Percentiles rank a stretch among this genome's conserved stretches.
Evolutionary conservation across 306 rosid species (phyloP).

Genomic region (Inga oerstediana): DNA sequence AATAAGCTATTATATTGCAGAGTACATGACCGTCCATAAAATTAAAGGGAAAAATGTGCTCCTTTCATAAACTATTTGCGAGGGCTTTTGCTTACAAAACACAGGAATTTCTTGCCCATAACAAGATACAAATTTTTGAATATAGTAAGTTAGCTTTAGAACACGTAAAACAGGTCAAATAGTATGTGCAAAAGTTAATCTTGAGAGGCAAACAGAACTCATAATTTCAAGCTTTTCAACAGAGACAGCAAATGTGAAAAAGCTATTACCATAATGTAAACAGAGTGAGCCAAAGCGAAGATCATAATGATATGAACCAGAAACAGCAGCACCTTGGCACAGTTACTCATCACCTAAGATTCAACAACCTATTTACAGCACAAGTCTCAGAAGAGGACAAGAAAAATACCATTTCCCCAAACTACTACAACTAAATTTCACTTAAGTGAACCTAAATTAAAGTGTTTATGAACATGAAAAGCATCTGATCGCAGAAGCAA

Average conservation of each 20-base stretch:
- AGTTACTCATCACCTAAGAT: constrained; percentile 45
- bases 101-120: no score
- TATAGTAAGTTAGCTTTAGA: no score
- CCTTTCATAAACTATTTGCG: background rate
- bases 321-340: constrained; percentile 26
- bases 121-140: no score
- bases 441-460: constrained; percentile 41
- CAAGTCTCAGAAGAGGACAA: constrained; percentile 31
- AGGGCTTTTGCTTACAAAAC: no score
- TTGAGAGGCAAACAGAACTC: constrained; percentile 10
- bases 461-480: constrained; percentile 45
- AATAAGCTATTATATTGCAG: background rate
- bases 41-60: background rate
- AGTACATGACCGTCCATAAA: background rate
- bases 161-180: background rate
- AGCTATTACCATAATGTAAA: constrained; percentile 5
- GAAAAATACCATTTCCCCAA: constrained; percentile 22
- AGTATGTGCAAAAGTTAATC: background rate
- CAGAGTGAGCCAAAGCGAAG: background rate
- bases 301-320: background rate
- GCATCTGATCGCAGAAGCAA: constrained; percentile 46
- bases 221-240: background rate
- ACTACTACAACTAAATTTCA: constrained; percentile 37
- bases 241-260: background rate
- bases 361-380: constrained; percentile 63